phyloP scores from a whole-genome alignment of 352 stramenopile genomes.

The Globisporangium viniferum region DNA sequence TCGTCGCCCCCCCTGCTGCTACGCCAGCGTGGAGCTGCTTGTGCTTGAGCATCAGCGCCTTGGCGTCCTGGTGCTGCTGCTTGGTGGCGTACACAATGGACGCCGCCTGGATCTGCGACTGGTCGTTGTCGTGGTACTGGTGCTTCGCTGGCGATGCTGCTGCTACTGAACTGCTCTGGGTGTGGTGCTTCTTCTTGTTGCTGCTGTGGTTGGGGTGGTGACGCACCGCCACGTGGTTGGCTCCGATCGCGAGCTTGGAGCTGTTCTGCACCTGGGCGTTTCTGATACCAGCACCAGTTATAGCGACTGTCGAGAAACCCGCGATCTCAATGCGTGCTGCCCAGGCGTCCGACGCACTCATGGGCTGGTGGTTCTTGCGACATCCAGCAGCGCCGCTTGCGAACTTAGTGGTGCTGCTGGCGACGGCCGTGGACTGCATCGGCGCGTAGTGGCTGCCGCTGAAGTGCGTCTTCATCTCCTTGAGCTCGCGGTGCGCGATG shows the following conservation, averaged over 20 bases:
- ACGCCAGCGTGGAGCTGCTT: not conserved
- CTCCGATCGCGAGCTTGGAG: conserved; percentile 8
- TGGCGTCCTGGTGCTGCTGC: not conserved
- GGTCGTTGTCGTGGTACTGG: not conserved
- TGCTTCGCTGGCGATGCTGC: not conserved
- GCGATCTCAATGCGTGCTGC: conserved; percentile 61
- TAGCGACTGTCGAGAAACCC: conserved; percentile 25
- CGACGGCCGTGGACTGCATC: conserved; percentile 22
- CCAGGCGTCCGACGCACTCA: conserved; percentile 27
- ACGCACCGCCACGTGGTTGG: not conserved
- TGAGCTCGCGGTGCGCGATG: conserved; percentile 46
- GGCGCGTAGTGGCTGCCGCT: conserved; percentile 38
- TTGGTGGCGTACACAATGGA: conserved; percentile 17
- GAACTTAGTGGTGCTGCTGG: not conserved
- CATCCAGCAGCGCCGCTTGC: not conserved
- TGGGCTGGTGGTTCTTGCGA: not conserved
- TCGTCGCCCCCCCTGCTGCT: not conserved
- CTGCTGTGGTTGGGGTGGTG: conserved; percentile 17
- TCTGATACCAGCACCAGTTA: not conserved
- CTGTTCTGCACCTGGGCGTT: conserved; percentile 5
- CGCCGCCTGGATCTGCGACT: not conserved
- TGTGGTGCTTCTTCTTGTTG: conserved; percentile 3
- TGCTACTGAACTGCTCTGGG: not conserved
- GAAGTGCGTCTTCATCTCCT: conserved; percentile 39
- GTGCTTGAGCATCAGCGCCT: conserved; percentile 3